Evolutionary conservation across 2,329 filamentous ascomycete species (phyloP), one percentile per base, ranked within the genome.

Genomic region (Diaporthe amygdali): DNA sequence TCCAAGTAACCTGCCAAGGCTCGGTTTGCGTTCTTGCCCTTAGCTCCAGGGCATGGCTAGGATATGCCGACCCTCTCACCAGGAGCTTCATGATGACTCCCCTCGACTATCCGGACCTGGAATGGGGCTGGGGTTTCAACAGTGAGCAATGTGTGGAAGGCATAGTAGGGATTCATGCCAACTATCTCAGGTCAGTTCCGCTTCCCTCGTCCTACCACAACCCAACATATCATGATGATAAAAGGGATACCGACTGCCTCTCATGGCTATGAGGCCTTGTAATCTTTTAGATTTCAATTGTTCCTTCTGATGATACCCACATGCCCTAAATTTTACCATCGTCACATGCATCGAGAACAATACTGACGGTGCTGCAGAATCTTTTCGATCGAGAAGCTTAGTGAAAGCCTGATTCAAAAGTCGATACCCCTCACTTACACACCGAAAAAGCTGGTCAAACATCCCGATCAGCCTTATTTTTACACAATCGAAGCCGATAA

Each of bases 51-150:
- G 93, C 96, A n/a, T 99, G 96, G 95, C 87, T 99, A 5, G 96
- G 95, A 52, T 98, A 98, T 79, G 93, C 95, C 0, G 94, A 98
- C 77, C 91, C 93, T 2, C 92, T 95, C 72, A 95, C 93, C 2
- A 94, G 94, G 78, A 92, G 92, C 46, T 97, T 98, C 78, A 94
- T 97, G 82, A 91, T 98, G 75, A 98, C 96, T 1, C 96, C 97
- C 0, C 84, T 99, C 37, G 94, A 94, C 80, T 98, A 97, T 77
- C 91, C 92, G 67, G 91, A 93, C 49, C 89, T 99, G 34, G 95
- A 97, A 81, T 98, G 94, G 87, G 95, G 94, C 4, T 97, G 95
- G 92, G 97, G 96, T 77, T 98, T 99, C 79, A 96, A 94, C 81
- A 97, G 95, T 78, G 94, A 97, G 79, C 94, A 97, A 81, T 97